Evolutionary conservation across 2,329 filamentous ascomycete species (phyloP), one percentile per base, ranked within the genome.

Genomic region (Claviceps pazoutovae): DNA sequence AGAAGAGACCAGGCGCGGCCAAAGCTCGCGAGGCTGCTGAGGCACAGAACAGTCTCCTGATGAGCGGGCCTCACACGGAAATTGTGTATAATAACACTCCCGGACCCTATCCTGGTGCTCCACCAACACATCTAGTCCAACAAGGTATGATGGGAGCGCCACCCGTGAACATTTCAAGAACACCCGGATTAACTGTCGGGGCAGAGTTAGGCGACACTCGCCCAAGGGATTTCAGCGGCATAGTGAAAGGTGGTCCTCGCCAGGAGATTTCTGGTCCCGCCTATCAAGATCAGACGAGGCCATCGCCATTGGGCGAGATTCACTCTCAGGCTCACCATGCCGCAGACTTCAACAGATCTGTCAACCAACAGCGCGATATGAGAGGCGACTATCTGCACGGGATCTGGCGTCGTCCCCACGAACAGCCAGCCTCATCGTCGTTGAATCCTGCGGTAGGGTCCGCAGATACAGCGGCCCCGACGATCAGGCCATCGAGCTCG

Each of bases 1-100:
- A 98, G 70, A 97, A 98, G 74, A 79, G 93, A 57, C 93, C 93
- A 5, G 93, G 93, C 51, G 90, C 87, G 41, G 83, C 88, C 53
- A 95, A 94, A 71, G 86, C 86, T 55, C 79, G 91, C 62, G 88
- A 95, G 70, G 84, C 86, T 44, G 84, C 85, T 13, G 83, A 84
- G 50, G 84, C 86, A 71, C 75, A 76, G 62, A 80, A 74, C 59
- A 79, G 78, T 48, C 78, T 78, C 54, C 61, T 81, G 50, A 72
- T 85, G 50, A 78, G 81, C 50, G 75, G 84, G 51, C 80, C 84
- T 34, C 88, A 93, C 62, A 83, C 85, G 51, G 87, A 95, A 68
- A 88, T 95, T 62, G 86, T 94, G 52, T 95, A 95, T 70, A 88
- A 82, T 71, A 89, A 85, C 66, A 80, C 78, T 51, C 77, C 82